Evolutionary conservation across 2,329 filamentous ascomycete genomes (phyloP).

Genomic region (Pyrenochaeta sp.): DNA sequence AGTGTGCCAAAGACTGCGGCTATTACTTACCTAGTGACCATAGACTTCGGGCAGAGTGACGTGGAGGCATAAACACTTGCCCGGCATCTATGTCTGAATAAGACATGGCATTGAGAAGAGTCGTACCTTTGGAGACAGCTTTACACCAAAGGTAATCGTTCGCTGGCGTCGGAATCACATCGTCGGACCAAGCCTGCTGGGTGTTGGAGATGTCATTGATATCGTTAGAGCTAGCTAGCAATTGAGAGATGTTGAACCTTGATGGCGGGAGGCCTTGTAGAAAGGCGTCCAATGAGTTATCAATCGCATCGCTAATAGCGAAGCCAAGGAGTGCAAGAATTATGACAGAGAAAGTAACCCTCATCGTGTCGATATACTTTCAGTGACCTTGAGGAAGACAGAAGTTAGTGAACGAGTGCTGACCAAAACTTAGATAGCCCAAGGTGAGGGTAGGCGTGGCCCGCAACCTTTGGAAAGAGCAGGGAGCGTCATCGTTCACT

Average conservation of each 20-base stretch:
- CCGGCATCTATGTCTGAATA: conserved; percentile 4
- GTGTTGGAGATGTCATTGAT: neutral
- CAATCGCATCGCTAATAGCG: neutral
- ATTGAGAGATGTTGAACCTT: neutral
- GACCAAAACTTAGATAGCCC: neutral
- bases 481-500: no score
- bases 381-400: neutral
- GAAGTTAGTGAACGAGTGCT: neutral
- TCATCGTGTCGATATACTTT: neutral
- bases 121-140: conserved; percentile 1
- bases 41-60: neutral
- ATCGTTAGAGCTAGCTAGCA: neutral
- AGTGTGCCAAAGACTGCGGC: neutral
- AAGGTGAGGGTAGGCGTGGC: neutral
- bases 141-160: conserved; percentile 3
- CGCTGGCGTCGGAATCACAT: neutral
- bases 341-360: neutral
- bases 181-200: neutral
- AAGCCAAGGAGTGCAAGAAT: neutral
- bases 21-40: neutral
- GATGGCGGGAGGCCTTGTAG: neutral
- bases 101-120: conserved; percentile 1
- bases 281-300: neutral
- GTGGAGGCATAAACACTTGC: neutral
- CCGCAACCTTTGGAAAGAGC: neutral